A percentile compares a stretch with the other conserved stretches of the same genome.
Conservation (phyloP, 305 asterid species). For the Rubia balearica region DNA sequence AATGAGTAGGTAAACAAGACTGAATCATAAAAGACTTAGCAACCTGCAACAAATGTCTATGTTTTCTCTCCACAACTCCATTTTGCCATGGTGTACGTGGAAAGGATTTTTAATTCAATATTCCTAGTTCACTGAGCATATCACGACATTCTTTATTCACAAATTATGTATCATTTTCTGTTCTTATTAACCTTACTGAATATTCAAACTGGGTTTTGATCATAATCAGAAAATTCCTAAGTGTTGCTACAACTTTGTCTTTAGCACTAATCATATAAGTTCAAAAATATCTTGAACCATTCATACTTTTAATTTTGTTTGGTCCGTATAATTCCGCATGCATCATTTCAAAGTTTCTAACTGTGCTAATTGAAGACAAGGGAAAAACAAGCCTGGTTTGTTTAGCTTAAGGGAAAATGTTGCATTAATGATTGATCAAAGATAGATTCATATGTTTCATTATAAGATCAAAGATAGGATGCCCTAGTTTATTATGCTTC, state of each 20-base stretch:
- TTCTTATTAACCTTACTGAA: neutral
- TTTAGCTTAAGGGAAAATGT: neutral
- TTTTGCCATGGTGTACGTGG: neutral
- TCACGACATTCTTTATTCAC: too few relatives aligned
- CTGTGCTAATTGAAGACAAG: neutral
- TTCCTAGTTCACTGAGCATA: neutral
- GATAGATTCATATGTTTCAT: too few relatives aligned
- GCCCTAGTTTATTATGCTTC: neutral
- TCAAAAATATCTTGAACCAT: neutral
- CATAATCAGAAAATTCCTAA: too few relatives aligned
- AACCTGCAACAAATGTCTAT: neutral
- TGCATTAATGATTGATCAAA: neutral
- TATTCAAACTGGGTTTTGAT: too few relatives aligned
- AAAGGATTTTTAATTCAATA: neutral
- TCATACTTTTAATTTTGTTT: too few relatives aligned
- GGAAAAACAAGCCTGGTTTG: neutral
- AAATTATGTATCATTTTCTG: neutral
- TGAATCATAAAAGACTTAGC: neutral
- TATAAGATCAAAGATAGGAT: too few relatives aligned
- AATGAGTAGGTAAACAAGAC: neutral
- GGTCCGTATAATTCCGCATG: conserved; percentile 12
- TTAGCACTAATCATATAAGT: neutral
- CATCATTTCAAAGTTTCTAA: neutral
- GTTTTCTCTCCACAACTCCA: neutral
- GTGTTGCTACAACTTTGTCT: too few relatives aligned